Base-by-base conservation (phyloP, 371 early-diverging fungal genomes). In the Syncephalastrum monosporum region DNA sequence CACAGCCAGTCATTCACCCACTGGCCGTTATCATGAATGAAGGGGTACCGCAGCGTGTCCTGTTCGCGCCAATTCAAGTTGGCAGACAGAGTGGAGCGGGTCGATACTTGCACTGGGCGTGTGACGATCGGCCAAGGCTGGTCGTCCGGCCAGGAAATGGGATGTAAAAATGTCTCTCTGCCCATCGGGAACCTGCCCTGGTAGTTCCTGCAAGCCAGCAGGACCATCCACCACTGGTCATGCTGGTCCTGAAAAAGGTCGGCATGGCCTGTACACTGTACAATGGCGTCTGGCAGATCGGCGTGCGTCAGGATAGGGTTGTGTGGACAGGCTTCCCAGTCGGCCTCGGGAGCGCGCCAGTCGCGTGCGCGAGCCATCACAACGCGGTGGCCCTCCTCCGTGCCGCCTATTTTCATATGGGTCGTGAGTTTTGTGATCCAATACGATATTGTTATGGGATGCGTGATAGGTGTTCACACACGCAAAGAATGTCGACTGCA, bases 231-330 rank as follows among this genome's bases (percentile, higher is more conserved):
- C 59, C 62, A 65, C 3, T 57, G 48, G n/a, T 53, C 62, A 3
- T 57, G 24, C 1, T 51, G 41, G 48, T 61, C 62, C 38, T 65
- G 61, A 23, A 65, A 56, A 4, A 65, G 42, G 55, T 65, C 66
- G 1, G 58, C 66, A 24, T 65, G 66, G 1, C 66, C 66, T 15
- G 60, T 56, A 15, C 66, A 61, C 19, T 61, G 61, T 7, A 65
- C 56, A 8, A 50, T 47, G 42, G 61, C 58, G 12, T 50, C 58
- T 12, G 61, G 56, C 5, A 60, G 27, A 21, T 56, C 51, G 10
- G 49, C 50, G 10, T 65, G 66, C 5, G 47, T 57, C 6, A 65
- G 21, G 7, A 65, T 17, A 3, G 66, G 66, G 38, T 65, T 65
- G 7, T 19, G 10, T 33, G 61, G 62, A 38, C 55, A 65, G 1